Conservation (phyloP, 2,329 filamentous ascomycete species). For the Cladobotryum mycophilum region DNA sequence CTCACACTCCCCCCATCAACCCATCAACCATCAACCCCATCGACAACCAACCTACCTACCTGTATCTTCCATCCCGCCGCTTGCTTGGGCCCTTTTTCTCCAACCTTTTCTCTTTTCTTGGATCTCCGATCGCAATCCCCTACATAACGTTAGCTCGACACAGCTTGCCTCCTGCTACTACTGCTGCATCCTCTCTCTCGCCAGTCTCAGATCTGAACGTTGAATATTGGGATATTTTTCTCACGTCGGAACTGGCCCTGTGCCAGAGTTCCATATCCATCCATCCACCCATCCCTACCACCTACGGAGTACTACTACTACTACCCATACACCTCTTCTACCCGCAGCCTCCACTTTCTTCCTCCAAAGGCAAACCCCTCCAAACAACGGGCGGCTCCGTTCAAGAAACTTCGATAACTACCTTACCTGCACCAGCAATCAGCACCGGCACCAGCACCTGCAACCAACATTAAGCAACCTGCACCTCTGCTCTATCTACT, state of each 20-base stretch:
- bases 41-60: no score
- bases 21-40: no score
- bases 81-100: not conserved
- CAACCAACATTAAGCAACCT: not conserved
- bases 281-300: not conserved
- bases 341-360: constrained; percentile 1
- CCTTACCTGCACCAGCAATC: not conserved
- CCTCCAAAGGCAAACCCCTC: constrained; percentile 7
- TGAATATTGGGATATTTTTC: not conserved
- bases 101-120: not conserved
- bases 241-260: constrained; percentile 11
- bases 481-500: not conserved
- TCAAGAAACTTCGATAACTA: no score
- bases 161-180: not conserved
- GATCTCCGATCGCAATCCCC: not conserved
- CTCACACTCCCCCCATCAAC: no score
- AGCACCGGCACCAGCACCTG: not conserved
- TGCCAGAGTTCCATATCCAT: constrained; percentile 6
- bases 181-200: not conserved
- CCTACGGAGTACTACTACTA: no score
- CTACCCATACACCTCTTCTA: not conserved
- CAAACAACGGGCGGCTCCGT: no score
- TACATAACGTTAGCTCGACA: not conserved
- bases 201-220: not conserved
- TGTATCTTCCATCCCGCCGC: not conserved